A percentile compares a stretch with the other conserved stretches of the same genome.
Conservation (phyloP, 2,329 filamentous ascomycete species). For the Rosellinia necatrix region DNA sequence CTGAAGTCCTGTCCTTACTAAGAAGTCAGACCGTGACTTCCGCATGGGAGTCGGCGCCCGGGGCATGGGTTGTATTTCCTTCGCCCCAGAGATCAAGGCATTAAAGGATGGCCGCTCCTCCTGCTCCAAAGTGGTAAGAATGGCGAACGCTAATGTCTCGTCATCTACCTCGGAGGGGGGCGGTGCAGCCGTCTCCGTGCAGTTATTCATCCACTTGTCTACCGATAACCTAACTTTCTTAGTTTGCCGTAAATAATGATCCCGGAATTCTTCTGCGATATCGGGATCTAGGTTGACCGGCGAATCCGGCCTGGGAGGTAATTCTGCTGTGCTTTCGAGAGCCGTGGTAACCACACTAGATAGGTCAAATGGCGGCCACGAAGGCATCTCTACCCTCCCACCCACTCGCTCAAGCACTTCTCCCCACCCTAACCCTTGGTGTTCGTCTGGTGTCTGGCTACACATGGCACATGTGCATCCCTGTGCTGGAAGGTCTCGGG, state of each 20-base stretch:
- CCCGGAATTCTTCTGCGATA: constrained; percentile 89
- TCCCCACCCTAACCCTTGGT: constrained; percentile 85
- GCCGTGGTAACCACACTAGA: constrained; percentile 65
- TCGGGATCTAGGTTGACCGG: constrained; percentile 85
- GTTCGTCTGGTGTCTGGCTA: constrained; percentile 62
- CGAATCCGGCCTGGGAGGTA: constrained; percentile 60
- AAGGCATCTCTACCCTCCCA: constrained; percentile 81
- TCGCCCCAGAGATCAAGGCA: constrained; percentile 69
- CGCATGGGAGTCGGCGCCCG: constrained; percentile 72
- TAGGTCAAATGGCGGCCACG: constrained; percentile 87
- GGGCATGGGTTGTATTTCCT: constrained; percentile 58
- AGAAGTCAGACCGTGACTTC: constrained; percentile 70
- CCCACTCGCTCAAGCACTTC: constrained; percentile 93
- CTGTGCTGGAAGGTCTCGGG: constrained; percentile 84
- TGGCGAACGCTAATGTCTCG: constrained; percentile 90
- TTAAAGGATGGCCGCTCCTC: constrained; percentile 82
- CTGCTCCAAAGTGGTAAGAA: constrained; percentile 81
- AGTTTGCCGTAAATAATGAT: constrained; percentile 89
- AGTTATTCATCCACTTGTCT: constrained; percentile 84
- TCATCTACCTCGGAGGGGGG: constrained; percentile 90
- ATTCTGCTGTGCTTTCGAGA: constrained; percentile 65
- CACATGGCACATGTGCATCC: constrained; percentile 89
- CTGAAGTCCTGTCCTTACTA: constrained; percentile 75
- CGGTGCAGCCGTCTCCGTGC: constrained; percentile 72
- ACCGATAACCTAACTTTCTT: constrained; percentile 92